Evolutionary conservation across 129 eudicot species (phyloP).

Genomic region (Scalesia atractyloides): DNA sequence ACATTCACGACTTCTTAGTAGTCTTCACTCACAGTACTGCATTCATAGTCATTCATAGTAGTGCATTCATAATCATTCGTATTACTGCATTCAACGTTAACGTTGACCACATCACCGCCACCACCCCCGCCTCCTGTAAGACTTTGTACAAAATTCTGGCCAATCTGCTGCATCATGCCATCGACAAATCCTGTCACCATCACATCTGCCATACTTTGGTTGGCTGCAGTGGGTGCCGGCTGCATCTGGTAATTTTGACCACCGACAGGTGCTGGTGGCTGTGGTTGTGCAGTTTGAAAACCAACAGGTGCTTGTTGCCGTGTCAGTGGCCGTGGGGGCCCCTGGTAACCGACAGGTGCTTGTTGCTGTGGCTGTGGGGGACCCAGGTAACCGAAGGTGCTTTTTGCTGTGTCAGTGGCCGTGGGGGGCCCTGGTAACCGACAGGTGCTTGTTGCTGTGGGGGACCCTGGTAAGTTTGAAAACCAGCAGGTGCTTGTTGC

Average conservation of each 20-base stretch:
- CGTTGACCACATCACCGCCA: constrained; percentile 1
- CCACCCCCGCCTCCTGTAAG: constrained; percentile 28
- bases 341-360: not conserved
- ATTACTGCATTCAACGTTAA: not conserved
- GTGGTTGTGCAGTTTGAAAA: not conserved
- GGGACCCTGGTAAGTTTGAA: constrained; percentile 24
- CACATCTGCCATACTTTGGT: constrained; percentile 25
- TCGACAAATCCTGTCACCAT: constrained; percentile 52
- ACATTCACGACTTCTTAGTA: constrained; percentile 16
- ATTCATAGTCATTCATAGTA: not conserved
- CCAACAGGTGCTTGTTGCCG: not conserved
- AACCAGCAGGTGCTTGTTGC: not conserved
- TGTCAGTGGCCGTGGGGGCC: not conserved
- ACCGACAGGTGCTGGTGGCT: not conserved
- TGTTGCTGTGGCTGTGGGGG: not conserved
- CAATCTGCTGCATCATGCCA: constrained; percentile 56
- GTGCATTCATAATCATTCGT: not conserved
- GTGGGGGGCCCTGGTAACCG: constrained; percentile 6
- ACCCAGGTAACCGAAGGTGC: not conserved
- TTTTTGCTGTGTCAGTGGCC: not conserved
- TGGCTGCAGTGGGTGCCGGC: not conserved
- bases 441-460: not conserved
- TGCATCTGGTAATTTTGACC: constrained; percentile 5
- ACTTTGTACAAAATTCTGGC: constrained; percentile 47
- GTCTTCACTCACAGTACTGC: not conserved